Conservation (phyloP, 345 rosid species). For the Corymbia maculata region DNA sequence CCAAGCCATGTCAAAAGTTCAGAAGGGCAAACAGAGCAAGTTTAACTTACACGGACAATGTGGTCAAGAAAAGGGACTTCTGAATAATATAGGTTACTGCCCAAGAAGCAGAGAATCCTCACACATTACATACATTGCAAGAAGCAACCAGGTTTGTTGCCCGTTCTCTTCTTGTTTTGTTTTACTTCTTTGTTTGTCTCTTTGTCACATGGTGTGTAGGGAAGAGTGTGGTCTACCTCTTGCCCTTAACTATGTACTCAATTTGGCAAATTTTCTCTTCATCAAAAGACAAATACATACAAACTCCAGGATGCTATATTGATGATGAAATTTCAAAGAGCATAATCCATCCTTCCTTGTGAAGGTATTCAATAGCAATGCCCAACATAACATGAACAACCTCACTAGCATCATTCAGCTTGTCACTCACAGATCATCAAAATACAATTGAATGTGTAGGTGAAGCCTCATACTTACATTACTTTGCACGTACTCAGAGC, state of each 20-base stretch:
- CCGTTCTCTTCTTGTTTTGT: neutral
- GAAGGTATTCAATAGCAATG: neutral
- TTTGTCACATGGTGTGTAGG: neutral
- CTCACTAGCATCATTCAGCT: neutral
- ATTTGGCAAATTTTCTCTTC: neutral
- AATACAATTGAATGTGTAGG: neutral
- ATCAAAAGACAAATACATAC: neutral
- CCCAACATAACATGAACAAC: neutral
- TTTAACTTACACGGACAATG: neutral
- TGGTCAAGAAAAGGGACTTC: neutral
- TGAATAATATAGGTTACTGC: neutral
- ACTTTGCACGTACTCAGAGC: slow-evolving; percentile 97
- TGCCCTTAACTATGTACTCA: neutral
- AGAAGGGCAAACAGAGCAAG: neutral
- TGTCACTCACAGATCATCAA: neutral
- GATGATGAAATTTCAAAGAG: neutral
- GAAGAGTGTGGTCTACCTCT: neutral
- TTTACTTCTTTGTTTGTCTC: neutral
- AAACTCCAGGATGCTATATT: neutral
- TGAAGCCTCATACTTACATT: slow-evolving; percentile 51
- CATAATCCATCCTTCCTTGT: neutral
- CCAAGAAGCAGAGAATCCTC: neutral
- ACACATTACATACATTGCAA: neutral
- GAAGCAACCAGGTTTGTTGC: neutral
- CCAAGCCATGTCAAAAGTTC: neutral